Percentiles rank a stretch among this genome's conserved stretches.
phyloP scores from a whole-genome alignment of 2,329 filamentous ascomycete genomes.

The Fusarium pseudograminearum region DNA sequence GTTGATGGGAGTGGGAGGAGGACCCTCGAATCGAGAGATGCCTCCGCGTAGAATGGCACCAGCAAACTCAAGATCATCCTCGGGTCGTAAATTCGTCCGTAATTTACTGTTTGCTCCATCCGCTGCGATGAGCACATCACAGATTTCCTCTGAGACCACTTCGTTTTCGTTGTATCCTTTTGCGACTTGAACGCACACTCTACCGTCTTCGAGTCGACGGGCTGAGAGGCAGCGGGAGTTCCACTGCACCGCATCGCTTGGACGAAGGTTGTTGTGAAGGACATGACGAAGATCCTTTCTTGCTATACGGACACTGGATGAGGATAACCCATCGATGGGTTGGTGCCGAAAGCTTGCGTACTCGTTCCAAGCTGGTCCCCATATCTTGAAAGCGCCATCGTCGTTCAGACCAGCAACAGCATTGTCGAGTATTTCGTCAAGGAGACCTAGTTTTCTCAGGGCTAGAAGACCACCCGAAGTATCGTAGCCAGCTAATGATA shows the following conservation, averaged over 20 bases:
- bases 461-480: slow-evolving; percentile 53
- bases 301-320: slow-evolving; percentile 53
- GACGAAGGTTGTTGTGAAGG: slow-evolving; percentile 48
- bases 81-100: slow-evolving; percentile 53
- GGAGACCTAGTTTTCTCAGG: slow-evolving; percentile 54
- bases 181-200: slow-evolving; percentile 40
- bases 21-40: slow-evolving; percentile 52
- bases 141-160: slow-evolving; percentile 39
- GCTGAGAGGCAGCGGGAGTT: slow-evolving; percentile 45
- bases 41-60: slow-evolving; percentile 57
- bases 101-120: slow-evolving; percentile 60
- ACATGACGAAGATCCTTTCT: slow-evolving; percentile 53
- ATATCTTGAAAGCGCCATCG: slow-evolving; percentile 55
- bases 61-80: slow-evolving; percentile 55
- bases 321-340: slow-evolving; percentile 52
- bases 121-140: slow-evolving; percentile 59
- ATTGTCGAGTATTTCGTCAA: slow-evolving; percentile 50
- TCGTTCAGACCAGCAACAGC: slow-evolving; percentile 50
- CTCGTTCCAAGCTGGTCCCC: slow-evolving; percentile 54
- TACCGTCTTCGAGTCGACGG: slow-evolving; percentile 37
- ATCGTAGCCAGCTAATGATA: slow-evolving; percentile 55
- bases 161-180: slow-evolving; percentile 2
- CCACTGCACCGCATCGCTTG: slow-evolving; percentile 44
- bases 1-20: slow-evolving; percentile 51
- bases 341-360: slow-evolving; percentile 50